Base-by-base conservation (phyloP, 495 filamentous ascomycete species). In the Aspergillus coremiiformis region DNA sequence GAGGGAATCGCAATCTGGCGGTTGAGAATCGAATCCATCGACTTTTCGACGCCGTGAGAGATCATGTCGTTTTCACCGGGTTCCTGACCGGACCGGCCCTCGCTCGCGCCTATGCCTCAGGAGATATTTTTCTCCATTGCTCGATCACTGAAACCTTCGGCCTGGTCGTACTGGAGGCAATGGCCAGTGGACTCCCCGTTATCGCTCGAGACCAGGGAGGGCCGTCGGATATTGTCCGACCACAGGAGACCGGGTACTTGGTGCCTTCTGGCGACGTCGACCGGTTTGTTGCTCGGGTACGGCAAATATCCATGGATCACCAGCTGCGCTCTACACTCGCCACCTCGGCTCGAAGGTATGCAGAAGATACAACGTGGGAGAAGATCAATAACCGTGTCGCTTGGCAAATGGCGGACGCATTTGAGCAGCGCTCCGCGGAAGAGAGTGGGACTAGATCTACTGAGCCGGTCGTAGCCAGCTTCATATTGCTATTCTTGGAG, bases 81-180 rank as follows among this genome's bases (percentile, higher is more conserved):
- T 78, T 83, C 58, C 65, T 77, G 35, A 68, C 76, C 1, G 80
- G 82, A 12, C 69, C 68, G 23, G 65, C 70, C 0, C 66, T 85
- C 14, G 80, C 79, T 20, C 66, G 67, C 11, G 75, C 76, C 20
- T 85, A 84, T 60, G 80, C 82, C 4, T 75, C 73, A 0, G 80
- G 74, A 4, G 82, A 85, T 55, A 51, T 85, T 21, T 84, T 85
- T 53, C 62, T 85, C 12, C 82, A 85, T 53, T 82, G 79, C 63
- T 84, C 81, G 17, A 73, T 84, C 52, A 83, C 79, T 14, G 82
- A 85, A 60, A 84, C 80, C 0, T 85, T 85, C 58, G 82, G 82
- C 1, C 65, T 85, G 17, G 80, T 84, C 0, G 79, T 84, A 3
- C 65, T 85, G 0, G 82, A 85, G 57, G 76, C 78, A 5, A 84